A percentile compares a stretch with the other conserved stretches of the same genome.
These are phyloP conservation scores for Amorphotheca resinae DNA, from an alignment of 495 filamentous ascomycete genomes.

Conservation along the genomic window DNA sequence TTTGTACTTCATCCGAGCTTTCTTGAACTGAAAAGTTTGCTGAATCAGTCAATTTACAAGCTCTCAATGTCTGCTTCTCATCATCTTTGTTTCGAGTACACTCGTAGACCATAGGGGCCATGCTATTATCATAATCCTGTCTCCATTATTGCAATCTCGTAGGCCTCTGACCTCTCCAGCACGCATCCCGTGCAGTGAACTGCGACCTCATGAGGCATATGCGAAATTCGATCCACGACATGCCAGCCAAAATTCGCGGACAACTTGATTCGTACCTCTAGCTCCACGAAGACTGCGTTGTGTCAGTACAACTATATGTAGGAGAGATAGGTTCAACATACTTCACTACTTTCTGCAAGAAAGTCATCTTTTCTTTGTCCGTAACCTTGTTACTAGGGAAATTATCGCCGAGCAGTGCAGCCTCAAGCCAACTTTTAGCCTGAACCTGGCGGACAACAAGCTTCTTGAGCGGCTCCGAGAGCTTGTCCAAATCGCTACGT, in stretches of 20 bases:
- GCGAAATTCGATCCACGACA: conserved; percentile 57
- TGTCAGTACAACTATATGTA: too few relatives aligned
- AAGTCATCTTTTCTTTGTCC: conserved; percentile 46
- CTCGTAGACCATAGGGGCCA: too few relatives aligned
- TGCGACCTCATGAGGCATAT: conserved; percentile 29
- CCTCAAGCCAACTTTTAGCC: conserved; percentile 48
- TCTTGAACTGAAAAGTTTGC: too few relatives aligned
- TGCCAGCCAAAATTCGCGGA: conserved; percentile 57
- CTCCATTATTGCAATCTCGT: too few relatives aligned
- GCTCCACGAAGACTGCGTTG: conserved; percentile 45
- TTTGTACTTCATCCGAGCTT: too few relatives aligned
- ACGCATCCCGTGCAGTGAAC: too few relatives aligned
- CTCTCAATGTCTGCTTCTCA: too few relatives aligned
- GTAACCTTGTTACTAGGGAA: conserved; percentile 54
- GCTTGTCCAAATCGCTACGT: conserved; percentile 63
- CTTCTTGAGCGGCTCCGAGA: conserved; percentile 68
- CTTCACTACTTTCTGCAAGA: conserved; percentile 45
- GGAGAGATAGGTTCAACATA: conserved; percentile 20
- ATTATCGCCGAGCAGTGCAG: conserved; percentile 35
- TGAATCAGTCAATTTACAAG: too few relatives aligned
- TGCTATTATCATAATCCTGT: too few relatives aligned
- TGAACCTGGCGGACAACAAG: conserved; percentile 52
- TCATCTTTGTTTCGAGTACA: too few relatives aligned
- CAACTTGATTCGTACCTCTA: conserved; percentile 43
- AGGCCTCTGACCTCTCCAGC: too few relatives aligned